Evolutionary conservation across 768 basidiomycete genomes (phyloP), one percentile per base, ranked within the genome.

Genomic region (Russula brevipes): DNA sequence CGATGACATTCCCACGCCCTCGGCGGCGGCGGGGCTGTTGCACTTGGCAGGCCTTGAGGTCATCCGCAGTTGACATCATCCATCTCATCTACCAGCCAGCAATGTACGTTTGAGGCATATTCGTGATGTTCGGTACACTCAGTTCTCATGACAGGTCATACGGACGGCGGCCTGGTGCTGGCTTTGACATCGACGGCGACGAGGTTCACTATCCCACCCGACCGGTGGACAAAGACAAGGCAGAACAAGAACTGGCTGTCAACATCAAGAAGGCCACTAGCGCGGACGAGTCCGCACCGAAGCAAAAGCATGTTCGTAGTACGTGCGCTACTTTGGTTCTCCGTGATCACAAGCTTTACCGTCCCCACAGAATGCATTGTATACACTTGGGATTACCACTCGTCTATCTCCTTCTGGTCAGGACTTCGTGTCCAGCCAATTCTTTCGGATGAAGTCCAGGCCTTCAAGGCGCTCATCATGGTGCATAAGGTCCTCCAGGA

Each of bases 231-330:
- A 98, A 92, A 80, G 97, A 98, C 72, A 97, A 94, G 79, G 94
- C 94, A 51, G 97, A 99, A 73, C 83, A 87, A 59, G 97, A 98
- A 74, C 84, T 99, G 17, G 86, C 87, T 17, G 81, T 95, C 39
- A 94, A 96, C 72, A 95, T 99, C 75, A 99, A 99, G 83, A 99
- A 99, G 74, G 97, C 97, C 4, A 98, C 95, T 6, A 94, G 84
- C 71, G 79, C 93, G 46, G 97, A 99, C 55, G 97, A 98, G 78
- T 84, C 86, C 35, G 96, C 97, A 5, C 97, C 97, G 8, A 99
- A 99, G 76, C 95, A 98, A 82, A 99, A 99, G 73, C 97, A 99
- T 73, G 97, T 99, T 70, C 85, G 97, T 73, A 98, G 96, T 98
- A 77, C 73, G 88, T 81, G 47, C 54, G 24, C 56, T 35, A 0